Evolutionary conservation across 805 yeast species (phyloP).

Genomic region (Suhomyces tanzawaensis): DNA sequence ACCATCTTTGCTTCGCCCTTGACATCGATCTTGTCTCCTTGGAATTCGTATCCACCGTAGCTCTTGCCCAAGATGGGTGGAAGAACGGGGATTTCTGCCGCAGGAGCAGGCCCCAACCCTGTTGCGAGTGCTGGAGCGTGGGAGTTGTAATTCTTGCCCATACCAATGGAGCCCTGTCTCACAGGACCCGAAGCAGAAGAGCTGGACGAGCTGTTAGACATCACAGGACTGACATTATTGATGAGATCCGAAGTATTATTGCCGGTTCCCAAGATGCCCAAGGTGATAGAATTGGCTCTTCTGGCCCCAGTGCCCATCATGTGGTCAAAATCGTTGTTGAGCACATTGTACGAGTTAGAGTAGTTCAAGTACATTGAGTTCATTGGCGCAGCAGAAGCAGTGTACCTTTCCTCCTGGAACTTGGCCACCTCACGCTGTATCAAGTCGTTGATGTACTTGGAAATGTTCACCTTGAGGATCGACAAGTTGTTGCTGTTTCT

Average conservation of each 20-base stretch:
- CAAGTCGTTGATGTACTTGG: conserved; percentile 14
- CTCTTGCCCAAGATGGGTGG: conserved; percentile 9
- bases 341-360: conserved; percentile 6
- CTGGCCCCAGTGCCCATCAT: conserved; percentile 5
- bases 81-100: conserved; percentile 8
- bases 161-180: neutral
- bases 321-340: conserved; percentile 7
- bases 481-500: conserved; percentile 13
- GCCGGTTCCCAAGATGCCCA: conserved; percentile 15
- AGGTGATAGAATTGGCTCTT: conserved; percentile 21
- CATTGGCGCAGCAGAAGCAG: neutral
- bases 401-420: conserved; percentile 2
- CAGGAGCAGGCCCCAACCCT: neutral
- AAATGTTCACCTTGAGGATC: conserved; percentile 14
- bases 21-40: neutral
- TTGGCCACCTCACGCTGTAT: conserved; percentile 11
- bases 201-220: conserved; percentile 4
- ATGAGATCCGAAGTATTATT: neutral
- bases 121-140: neutral
- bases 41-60: neutral
- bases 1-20: neutral
- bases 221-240: conserved; percentile 6
- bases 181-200: conserved; percentile 1
- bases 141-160: neutral
- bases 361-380: conserved; percentile 8